phyloP scores from a whole-genome alignment of 805 yeast species.

The Metschnikowia anglica region DNA sequence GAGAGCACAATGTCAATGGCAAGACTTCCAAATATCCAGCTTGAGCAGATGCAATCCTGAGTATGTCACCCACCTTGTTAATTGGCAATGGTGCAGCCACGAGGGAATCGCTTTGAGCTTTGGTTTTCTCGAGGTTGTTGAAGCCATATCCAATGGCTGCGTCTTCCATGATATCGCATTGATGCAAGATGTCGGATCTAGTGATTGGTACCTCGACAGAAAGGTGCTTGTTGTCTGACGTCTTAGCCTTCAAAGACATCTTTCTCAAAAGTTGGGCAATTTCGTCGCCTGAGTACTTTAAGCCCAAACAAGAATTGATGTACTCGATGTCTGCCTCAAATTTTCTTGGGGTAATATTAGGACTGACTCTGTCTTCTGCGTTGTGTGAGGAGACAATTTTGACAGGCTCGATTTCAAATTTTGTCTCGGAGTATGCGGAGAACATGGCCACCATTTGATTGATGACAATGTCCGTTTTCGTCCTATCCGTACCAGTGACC shows the following conservation, averaged over 20 bases:
- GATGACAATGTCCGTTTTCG: constrained; percentile 90
- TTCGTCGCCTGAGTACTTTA: constrained; percentile 65
- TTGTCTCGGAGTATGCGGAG: constrained; percentile 76
- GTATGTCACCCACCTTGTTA: constrained; percentile 86
- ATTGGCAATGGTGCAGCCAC: constrained; percentile 88
- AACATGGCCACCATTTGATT: constrained; percentile 95
- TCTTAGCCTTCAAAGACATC: constrained; percentile 74
- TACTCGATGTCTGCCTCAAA: constrained; percentile 76
- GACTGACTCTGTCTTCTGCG: constrained; percentile 69
- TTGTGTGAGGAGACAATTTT: constrained; percentile 81
- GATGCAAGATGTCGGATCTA: constrained; percentile 93
- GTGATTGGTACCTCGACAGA: constrained; percentile 85
- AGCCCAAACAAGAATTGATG: constrained; percentile 92
- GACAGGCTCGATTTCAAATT: constrained; percentile 89
- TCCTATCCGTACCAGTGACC: constrained; percentile 90
- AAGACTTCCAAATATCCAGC: constrained; percentile 95
- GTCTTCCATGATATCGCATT: constrained; percentile 98
- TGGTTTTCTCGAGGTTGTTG: constrained; percentile 78
- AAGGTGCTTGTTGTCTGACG: constrained; percentile 49
- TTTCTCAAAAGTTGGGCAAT: constrained; percentile 66
- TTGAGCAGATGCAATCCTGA: constrained; percentile 88
- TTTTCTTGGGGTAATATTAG: constrained; percentile 64
- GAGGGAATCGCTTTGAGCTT: constrained; percentile 73
- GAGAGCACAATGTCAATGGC: constrained; percentile 94
- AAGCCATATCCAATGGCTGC: constrained; percentile 96